Evolutionary conservation across 768 basidiomycete species (phyloP).

Genomic region (Boletus sp.): DNA sequence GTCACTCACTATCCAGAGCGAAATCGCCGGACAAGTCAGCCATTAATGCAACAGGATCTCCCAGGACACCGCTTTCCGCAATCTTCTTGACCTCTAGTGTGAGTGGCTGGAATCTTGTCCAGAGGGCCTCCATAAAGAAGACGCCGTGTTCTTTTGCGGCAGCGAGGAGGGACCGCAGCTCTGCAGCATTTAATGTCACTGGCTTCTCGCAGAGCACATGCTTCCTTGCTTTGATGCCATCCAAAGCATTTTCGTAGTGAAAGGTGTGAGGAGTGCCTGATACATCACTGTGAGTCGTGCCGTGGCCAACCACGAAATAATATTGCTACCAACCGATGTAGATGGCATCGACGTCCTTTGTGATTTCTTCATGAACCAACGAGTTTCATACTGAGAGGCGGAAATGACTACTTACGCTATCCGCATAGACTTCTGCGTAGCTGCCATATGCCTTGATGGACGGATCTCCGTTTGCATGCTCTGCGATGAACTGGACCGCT

Average conservation of each 20-base stretch:
- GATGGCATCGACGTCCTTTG: conserved; percentile 67
- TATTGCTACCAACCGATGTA: conserved; percentile 57
- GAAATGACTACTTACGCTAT: conserved; percentile 47
- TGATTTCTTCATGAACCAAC: neutral
- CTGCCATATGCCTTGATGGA: conserved; percentile 66
- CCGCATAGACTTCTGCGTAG: conserved; percentile 72
- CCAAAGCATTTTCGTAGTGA: conserved; percentile 77
- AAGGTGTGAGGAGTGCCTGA: conserved; percentile 81
- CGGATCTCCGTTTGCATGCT: conserved; percentile 47
- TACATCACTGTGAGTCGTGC: conserved; percentile 1
- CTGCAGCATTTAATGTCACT: conserved; percentile 73
- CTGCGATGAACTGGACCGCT: conserved; percentile 66
- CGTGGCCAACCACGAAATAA: neutral
- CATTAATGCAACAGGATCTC: conserved; percentile 61
- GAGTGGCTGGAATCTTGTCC: conserved; percentile 82
- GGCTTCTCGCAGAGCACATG: conserved; percentile 91
- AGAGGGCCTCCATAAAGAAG: conserved; percentile 92
- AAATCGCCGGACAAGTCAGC: conserved; percentile 80
- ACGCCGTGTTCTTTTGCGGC: conserved; percentile 76
- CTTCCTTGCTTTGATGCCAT: conserved; percentile 76
- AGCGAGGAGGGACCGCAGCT: conserved; percentile 68
- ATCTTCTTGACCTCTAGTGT: conserved; percentile 61
- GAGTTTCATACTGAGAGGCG: neutral
- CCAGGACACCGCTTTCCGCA: conserved; percentile 61
- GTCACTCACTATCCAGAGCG: conserved; percentile 52